Evolutionary conservation across 495 filamentous ascomycete genomes (phyloP), one percentile per base, ranked within the genome.

Genomic region (Hyaloscypha finlandica): DNA sequence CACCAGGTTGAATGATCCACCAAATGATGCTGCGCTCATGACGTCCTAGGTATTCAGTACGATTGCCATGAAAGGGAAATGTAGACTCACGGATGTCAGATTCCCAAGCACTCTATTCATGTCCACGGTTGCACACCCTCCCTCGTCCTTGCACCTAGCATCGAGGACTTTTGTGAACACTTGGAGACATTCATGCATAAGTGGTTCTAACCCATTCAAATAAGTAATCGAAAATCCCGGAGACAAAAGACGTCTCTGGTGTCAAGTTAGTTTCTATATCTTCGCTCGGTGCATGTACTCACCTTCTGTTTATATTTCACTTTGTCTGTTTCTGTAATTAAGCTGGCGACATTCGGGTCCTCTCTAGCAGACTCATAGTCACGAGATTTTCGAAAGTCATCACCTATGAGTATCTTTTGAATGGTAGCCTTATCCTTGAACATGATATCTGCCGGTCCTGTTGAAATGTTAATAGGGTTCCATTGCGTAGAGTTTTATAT

Each of bases 161-260:
- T 66, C 37, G 3, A 70, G 63, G 35, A 61, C 45, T 25, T 37
- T 39, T 22, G 22, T 59, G 25, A 70, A 70, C 1, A 53, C 51
- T 19, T 59, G 29, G 8, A 70, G 11, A 25, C 68, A 70, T 25
- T 66, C 68, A 4, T 66, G 58, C 63, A 66, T 66, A 6, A 66
- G 58, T 11, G 68, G 63, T 42, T 70, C 68, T 20, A 70, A 30
- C 5, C 51, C 63, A 58, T 70, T 70, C 12, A 70, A 33, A 32
- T 66, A 70, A 51, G 58, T 66, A 9, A 70, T 70, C 35, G 68
- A 66, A 32, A 70, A 70, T 6, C 63, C 68, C 35, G 63, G 63
- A 1, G 68, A 65, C 3, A 70, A 35, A 2, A 66, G 63, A 12
- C 68, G 63, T 59, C 68, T 61, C 68, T 70, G 58, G 29, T 29